phyloP scores from a whole-genome alignment of 139 green algal genomes.

The Choricystis sp. region DNA sequence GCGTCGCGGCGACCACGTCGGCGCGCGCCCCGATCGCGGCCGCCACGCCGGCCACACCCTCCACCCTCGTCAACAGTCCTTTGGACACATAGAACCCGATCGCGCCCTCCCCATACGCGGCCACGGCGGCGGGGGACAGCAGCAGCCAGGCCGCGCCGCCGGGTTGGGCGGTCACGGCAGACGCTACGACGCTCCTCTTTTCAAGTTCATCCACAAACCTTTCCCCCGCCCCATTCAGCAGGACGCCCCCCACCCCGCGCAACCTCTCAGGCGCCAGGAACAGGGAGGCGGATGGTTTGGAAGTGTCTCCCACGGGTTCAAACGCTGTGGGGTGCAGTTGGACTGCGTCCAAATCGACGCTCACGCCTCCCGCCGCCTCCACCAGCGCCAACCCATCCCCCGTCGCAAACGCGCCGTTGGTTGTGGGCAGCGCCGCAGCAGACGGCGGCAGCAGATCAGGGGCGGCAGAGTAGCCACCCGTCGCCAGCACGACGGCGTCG shows the following conservation, averaged over 20 bases:
- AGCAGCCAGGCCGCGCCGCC: slow-evolving; percentile 25
- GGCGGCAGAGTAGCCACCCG: slow-evolving; percentile 49
- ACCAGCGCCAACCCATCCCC: slow-evolving; percentile 40
- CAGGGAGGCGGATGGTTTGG: neutral
- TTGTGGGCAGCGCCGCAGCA: slow-evolving; percentile 35
- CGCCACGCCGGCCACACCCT: slow-evolving; percentile 15
- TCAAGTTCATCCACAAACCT: slow-evolving; percentile 64
- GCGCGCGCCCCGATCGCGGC: slow-evolving; percentile 10
- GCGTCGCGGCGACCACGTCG: slow-evolving; percentile 13
- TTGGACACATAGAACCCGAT: slow-evolving; percentile 47
- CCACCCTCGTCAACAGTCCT: slow-evolving; percentile 31
- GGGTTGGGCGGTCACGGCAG: slow-evolving; percentile 19
- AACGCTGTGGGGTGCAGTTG: slow-evolving; percentile 64
- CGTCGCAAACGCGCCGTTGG: slow-evolving; percentile 49
- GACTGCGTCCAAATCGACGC: slow-evolving; percentile 46
- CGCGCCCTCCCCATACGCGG: slow-evolving; percentile 25
- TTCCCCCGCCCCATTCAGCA: slow-evolving; percentile 31
- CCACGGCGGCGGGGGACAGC: slow-evolving; percentile 16
- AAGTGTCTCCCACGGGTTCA: slow-evolving; percentile 33
- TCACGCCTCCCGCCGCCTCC: slow-evolving; percentile 9
- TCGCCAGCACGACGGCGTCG: slow-evolving; percentile 39
- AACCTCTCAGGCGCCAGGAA: slow-evolving; percentile 64
- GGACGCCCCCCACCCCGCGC: slow-evolving; percentile 42
- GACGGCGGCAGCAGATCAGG: slow-evolving; percentile 24
- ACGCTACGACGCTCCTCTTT: slow-evolving; percentile 33